Evolutionary conservation across 2,329 filamentous ascomycete species (phyloP).

Genomic region (Curvularia eragrostidis): DNA sequence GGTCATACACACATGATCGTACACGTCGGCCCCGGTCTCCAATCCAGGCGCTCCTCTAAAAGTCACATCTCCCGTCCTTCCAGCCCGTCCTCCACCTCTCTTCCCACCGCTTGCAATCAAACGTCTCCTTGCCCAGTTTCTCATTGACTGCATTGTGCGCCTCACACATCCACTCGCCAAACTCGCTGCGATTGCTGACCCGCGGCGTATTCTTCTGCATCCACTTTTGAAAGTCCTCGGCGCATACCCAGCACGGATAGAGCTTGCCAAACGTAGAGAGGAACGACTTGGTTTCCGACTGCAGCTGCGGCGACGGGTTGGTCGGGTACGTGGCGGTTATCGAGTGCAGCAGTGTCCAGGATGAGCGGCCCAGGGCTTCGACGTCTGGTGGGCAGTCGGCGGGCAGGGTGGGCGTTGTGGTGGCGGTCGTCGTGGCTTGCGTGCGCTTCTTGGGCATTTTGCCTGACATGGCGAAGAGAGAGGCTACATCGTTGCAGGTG

Average conservation of each 20-base stretch:
- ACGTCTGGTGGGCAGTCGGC: slow-evolving; percentile 89
- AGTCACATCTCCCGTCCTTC: slow-evolving; percentile 72
- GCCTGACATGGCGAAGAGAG: slow-evolving; percentile 65
- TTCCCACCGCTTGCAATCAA: slow-evolving; percentile 91
- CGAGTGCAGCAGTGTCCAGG: slow-evolving; percentile 93
- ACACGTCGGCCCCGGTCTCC: slow-evolving; percentile 6
- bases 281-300: slow-evolving; percentile 79
- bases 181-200: slow-evolving; percentile 67
- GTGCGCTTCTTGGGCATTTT: slow-evolving; percentile 41
- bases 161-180: slow-evolving; percentile 82
- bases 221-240: slow-evolving; percentile 86
- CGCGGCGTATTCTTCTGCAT: slow-evolving; percentile 73
- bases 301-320: slow-evolving; percentile 69
- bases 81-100: slow-evolving; percentile 94
- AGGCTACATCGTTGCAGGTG: slow-evolving; percentile 68
- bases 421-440: slow-evolving; percentile 42
- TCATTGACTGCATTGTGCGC: slow-evolving; percentile 87
- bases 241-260: slow-evolving; percentile 96
- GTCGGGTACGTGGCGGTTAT: slow-evolving; percentile 87
- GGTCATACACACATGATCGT: slow-evolving; percentile 13
- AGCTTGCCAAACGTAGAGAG: slow-evolving; percentile 80
- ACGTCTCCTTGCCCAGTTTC: slow-evolving; percentile 88
- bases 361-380: slow-evolving; percentile 81
- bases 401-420: slow-evolving; percentile 49
- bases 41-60: slow-evolving; percentile 24